These are phyloP conservation scores for Xerocomus amazonicus DNA, from an alignment of 1,284 basidiomycete species.

Conservation along the genomic window DNA sequence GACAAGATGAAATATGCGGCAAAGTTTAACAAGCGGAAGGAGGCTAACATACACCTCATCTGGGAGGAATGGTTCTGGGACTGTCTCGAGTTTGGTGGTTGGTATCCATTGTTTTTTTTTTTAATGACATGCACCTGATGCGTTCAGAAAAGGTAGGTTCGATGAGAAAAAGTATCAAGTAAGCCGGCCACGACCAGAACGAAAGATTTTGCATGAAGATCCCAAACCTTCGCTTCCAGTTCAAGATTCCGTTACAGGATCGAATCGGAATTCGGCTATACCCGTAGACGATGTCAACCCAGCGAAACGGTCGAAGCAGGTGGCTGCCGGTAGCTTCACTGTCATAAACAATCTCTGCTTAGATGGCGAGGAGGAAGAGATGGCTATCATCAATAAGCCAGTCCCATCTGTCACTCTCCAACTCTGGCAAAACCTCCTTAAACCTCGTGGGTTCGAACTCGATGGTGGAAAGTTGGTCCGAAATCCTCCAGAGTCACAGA, in stretches of 20 bases:
- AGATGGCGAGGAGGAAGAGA: slow-evolving; percentile 41
- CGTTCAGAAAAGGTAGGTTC: slow-evolving; percentile 37
- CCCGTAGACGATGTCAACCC: slow-evolving; percentile 5
- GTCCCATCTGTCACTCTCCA: slow-evolving; percentile 57
- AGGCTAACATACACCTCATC: slow-evolving; percentile 65
- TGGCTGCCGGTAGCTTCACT: slow-evolving; percentile 18
- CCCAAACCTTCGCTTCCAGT: slow-evolving; percentile 10
- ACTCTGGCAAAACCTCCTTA: slow-evolving; percentile 64
- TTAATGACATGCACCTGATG: neutral
- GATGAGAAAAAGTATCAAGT: slow-evolving; percentile 58
- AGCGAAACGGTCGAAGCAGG: slow-evolving; percentile 3
- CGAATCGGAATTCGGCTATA: slow-evolving; percentile 12
- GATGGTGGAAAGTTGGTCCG: slow-evolving; percentile 51
- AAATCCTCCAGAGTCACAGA: slow-evolving; percentile 49
- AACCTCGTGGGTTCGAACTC: slow-evolving; percentile 59
- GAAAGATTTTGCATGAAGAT: slow-evolving; percentile 34
- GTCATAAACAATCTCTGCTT: slow-evolving; percentile 20
- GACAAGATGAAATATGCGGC: slow-evolving; percentile 70
- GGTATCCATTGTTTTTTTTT: slow-evolving; percentile 8
- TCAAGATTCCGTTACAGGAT: slow-evolving; percentile 16
- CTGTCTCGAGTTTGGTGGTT: slow-evolving; percentile 64
- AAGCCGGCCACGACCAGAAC: slow-evolving; percentile 54
- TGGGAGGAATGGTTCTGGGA: slow-evolving; percentile 91
- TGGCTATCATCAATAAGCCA: slow-evolving; percentile 50
- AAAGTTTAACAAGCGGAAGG: slow-evolving; percentile 61